phyloP scores from a whole-genome alignment of 371 early-diverging fungal genomes.

The Parasitella parasitica region DNA sequence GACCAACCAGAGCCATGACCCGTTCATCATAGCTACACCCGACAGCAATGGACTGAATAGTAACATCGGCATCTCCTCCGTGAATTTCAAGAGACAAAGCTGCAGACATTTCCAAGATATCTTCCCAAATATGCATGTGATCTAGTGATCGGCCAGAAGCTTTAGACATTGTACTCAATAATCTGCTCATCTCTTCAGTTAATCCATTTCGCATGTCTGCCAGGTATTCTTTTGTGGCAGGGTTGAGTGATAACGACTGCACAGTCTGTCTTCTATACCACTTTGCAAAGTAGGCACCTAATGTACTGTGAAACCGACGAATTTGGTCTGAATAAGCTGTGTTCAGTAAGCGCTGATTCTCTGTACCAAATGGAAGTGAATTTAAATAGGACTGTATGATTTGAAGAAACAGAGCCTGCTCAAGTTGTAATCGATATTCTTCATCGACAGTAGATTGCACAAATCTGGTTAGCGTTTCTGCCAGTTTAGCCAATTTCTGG shows the following conservation, averaged over 20 bases:
- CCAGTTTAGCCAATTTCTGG: conserved; percentile 35
- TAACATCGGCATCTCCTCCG: conserved; percentile 48
- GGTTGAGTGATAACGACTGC: conserved; percentile 46
- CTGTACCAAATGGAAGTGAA: conserved; percentile 52
- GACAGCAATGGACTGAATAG: conserved; percentile 31
- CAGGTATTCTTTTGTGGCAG: conserved; percentile 48
- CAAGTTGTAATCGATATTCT: conserved; percentile 20
- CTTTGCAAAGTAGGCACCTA: conserved; percentile 49
- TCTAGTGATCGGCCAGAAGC: conserved; percentile 8
- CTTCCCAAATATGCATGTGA: conserved; percentile 33
- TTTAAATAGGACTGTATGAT: conserved; percentile 35
- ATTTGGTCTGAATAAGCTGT: conserved; percentile 51
- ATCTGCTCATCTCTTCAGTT: conserved; percentile 21
- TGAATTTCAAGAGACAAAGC: conserved; percentile 46
- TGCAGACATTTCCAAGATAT: conserved; percentile 36
- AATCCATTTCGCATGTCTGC: conserved; percentile 31
- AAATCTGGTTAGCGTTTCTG: conserved; percentile 38
- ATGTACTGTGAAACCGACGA: conserved; percentile 44
- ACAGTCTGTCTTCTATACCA: conserved; percentile 55
- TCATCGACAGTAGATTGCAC: conserved; percentile 20
- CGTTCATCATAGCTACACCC: conserved; percentile 43
- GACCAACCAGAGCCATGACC: conserved; percentile 43
- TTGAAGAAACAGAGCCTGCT: conserved; percentile 36
- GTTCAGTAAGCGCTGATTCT: conserved; percentile 45
- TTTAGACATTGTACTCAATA: conserved; percentile 17